Evolutionary conservation across 1,284 basidiomycete species (phyloP).

Genomic region (Trichosporon ovoides): DNA sequence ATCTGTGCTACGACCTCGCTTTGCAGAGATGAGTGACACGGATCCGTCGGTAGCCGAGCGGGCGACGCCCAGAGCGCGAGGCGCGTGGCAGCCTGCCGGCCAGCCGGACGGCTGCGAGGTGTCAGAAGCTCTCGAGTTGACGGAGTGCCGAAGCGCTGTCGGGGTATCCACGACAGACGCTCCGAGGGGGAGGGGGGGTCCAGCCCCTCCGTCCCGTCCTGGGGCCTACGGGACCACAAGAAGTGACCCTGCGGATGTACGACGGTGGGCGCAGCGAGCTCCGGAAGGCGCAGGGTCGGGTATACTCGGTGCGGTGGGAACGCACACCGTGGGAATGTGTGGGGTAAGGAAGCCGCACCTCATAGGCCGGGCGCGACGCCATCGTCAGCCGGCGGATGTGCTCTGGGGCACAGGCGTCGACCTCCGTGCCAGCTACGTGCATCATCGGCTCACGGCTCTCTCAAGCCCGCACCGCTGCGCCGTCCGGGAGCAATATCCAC

Average conservation of each 20-base stretch:
- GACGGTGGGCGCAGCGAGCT: background rate
- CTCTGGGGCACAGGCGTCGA: background rate
- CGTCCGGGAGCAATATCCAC: background rate
- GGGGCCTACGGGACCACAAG: background rate
- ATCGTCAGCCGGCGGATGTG: slow-evolving; percentile 2
- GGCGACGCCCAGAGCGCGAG: too few relatives aligned
- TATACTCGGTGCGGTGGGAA: slow-evolving; percentile 4
- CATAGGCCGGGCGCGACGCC: background rate
- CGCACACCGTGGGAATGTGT: slow-evolving; percentile 3
- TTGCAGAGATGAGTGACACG: too few relatives aligned
- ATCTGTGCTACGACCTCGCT: too few relatives aligned
- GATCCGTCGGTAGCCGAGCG: too few relatives aligned
- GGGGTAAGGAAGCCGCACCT: background rate
- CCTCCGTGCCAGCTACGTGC: too few relatives aligned
- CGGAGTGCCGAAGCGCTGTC: background rate
- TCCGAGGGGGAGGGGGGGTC: background rate
- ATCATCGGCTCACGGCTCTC: background rate
- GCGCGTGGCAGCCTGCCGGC: too few relatives aligned
- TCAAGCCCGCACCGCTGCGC: background rate
- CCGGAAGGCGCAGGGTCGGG: background rate
- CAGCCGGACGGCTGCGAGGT: background rate
- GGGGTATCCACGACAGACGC: too few relatives aligned
- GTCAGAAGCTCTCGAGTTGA: background rate
- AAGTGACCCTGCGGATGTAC: background rate
- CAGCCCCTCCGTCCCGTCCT: background rate